Conservation (phyloP, 768 basidiomycete species). For the Lactarius sanguifluus region DNA sequence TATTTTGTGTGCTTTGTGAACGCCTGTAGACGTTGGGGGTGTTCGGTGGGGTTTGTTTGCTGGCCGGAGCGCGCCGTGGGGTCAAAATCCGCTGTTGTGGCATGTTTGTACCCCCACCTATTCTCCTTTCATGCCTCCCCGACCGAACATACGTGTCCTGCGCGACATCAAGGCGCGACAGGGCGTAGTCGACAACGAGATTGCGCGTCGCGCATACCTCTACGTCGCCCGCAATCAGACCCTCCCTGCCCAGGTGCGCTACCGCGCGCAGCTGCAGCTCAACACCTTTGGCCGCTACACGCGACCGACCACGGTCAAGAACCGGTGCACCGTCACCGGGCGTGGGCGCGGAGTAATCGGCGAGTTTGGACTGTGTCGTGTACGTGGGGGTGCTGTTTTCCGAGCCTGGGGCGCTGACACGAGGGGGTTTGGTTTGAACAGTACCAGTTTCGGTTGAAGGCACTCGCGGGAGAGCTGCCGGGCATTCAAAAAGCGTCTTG, state of each 20-base stretch:
- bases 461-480: constrained; percentile 74
- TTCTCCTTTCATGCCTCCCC: constrained; percentile 13
- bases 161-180: constrained; percentile 78
- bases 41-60: background rate
- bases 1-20: background rate
- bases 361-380: constrained; percentile 85
- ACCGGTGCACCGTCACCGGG: constrained; percentile 84
- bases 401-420: background rate
- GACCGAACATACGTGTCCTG: constrained; percentile 53
- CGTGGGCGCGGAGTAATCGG: constrained; percentile 85
- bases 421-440: constrained; percentile 34
- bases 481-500: constrained; percentile 93
- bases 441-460: constrained; percentile 91
- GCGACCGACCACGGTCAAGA: constrained; percentile 85
- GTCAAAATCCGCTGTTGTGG: constrained; percentile 8
- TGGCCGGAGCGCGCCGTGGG: constrained; percentile 4
- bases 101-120: constrained; percentile 1
- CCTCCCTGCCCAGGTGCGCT: constrained; percentile 83
- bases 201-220: constrained; percentile 85
- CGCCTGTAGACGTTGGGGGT: background rate
- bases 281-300: constrained; percentile 84
- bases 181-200: constrained; percentile 71
- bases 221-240: constrained; percentile 91
- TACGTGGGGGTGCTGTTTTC: constrained; percentile 35
- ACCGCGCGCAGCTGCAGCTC: constrained; percentile 91